phyloP scores from a whole-genome alignment of 352 stramenopile genomes.

The Peronospora belbahrii region DNA sequence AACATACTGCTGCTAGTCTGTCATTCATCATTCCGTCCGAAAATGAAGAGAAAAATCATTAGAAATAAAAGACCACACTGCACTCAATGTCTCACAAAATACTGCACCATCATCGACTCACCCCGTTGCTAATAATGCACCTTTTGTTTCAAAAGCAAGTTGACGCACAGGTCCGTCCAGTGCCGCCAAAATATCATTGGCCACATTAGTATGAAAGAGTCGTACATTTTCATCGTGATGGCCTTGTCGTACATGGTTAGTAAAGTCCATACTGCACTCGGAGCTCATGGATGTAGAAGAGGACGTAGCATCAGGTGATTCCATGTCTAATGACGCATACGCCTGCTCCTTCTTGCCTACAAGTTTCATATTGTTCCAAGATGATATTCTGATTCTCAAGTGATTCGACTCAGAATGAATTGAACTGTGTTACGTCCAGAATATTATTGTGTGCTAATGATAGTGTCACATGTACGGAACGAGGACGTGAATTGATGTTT shows the following conservation, averaged over 20 bases:
- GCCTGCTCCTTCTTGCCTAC: constrained; percentile 63
- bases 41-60: too few species aligned
- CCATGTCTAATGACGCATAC: constrained; percentile 69
- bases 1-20: constrained; percentile 66
- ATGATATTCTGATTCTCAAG: constrained; percentile 2
- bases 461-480: too few species aligned
- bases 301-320: constrained; percentile 34
- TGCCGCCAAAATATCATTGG: constrained; percentile 47
- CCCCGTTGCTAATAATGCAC: constrained; percentile 73
- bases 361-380: constrained; percentile 42
- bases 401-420: neutral
- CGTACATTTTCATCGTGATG: constrained; percentile 12
- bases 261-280: constrained; percentile 19
- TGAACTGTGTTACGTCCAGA: too few species aligned
- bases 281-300: constrained; percentile 31
- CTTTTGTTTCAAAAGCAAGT: constrained; percentile 74
- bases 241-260: neutral
- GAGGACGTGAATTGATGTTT: too few species aligned
- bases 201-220: constrained; percentile 41
- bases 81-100: too few species aligned
- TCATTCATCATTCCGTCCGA: neutral
- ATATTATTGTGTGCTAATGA: too few species aligned
- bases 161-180: constrained; percentile 61
- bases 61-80: neutral
- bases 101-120: constrained; percentile 12